A percentile compares a stretch with the other conserved stretches of the same genome.
These are phyloP conservation scores for Phyllosticta citrichinensis DNA, from an alignment of 2,329 filamentous ascomycete species.

Conservation along the genomic window DNA sequence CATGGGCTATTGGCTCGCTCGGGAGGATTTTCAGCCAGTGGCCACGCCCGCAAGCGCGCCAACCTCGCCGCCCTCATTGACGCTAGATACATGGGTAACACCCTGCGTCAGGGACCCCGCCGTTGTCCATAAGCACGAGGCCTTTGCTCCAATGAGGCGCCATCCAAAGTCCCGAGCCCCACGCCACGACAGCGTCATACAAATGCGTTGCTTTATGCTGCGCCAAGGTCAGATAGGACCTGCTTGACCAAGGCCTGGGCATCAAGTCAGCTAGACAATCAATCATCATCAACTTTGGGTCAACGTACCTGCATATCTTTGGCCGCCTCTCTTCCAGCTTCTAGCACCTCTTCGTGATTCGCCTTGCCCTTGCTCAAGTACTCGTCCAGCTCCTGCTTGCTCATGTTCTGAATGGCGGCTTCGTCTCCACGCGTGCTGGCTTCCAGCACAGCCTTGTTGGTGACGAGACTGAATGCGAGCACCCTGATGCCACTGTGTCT, in stretches of 20 bases:
- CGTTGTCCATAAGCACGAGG: background rate
- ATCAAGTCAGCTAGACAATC: constrained; percentile 6
- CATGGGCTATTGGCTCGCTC: background rate
- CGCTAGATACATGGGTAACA: constrained; percentile 1
- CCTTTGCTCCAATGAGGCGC: background rate
- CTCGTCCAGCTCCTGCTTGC: constrained; percentile 40
- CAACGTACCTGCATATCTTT: constrained; percentile 49
- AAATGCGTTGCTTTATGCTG: constrained; percentile 6
- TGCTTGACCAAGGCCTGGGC: constrained; percentile 34
- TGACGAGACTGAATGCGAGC: constrained; percentile 56
- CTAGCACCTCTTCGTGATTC: constrained; percentile 55
- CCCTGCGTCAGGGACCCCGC: constrained; percentile 5
- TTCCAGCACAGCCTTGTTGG: constrained; percentile 52
- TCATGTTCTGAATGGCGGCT: constrained; percentile 40
- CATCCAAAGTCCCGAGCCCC: background rate
- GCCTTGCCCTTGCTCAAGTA: constrained; percentile 51
- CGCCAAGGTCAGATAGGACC: constrained; percentile 32
- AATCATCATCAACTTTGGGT: background rate
- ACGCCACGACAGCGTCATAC: background rate
- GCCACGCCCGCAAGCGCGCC: background rate
- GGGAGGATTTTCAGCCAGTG: background rate
- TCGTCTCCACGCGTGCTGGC: constrained; percentile 50
- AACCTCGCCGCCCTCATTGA: background rate
- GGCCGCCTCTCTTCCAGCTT: constrained; percentile 49
- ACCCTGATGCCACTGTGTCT: constrained; percentile 54